Evolutionary conservation across 1,139 yeast genomes (phyloP).

Genomic region (Geotrichum restrictum): DNA sequence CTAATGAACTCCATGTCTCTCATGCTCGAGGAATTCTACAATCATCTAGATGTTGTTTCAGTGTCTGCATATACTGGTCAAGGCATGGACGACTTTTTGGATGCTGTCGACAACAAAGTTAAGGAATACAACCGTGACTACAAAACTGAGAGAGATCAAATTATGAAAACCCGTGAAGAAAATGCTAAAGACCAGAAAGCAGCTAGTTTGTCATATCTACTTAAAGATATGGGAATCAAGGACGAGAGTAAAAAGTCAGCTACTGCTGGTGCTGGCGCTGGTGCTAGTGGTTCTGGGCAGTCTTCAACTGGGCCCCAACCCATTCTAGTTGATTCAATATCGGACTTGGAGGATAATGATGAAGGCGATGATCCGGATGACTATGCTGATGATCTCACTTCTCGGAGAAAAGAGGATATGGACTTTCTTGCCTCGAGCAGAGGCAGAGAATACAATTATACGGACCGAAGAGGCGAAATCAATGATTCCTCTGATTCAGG

Average conservation of each 20-base stretch:
- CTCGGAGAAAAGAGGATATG: constrained; percentile 31
- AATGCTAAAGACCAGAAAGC: constrained; percentile 71
- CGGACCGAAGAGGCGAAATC: constrained; percentile 59
- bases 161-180: constrained; percentile 70
- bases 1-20: constrained; percentile 90
- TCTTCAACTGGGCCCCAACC: constrained; percentile 5
- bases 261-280: background rate
- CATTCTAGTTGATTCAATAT: constrained; percentile 55
- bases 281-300: constrained; percentile 8
- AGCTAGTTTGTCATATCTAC: constrained; percentile 62
- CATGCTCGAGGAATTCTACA: constrained; percentile 94
- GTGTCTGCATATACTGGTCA: constrained; percentile 90
- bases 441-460: constrained; percentile 69
- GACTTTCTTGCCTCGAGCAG: constrained; percentile 19
- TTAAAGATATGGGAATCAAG: constrained; percentile 77
- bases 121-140: constrained; percentile 83
- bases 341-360: constrained; percentile 53
- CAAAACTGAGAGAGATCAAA: constrained; percentile 79
- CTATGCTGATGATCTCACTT: constrained; percentile 33
- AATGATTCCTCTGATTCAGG: constrained; percentile 48
- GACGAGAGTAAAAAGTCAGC: constrained; percentile 27
- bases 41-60: constrained; percentile 85
- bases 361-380: constrained; percentile 48
- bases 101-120: constrained; percentile 78
- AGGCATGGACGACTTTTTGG: constrained; percentile 87